Conservation (phyloP, 805 yeast species). For the Wickerhamomyces ciferrii region DNA sequence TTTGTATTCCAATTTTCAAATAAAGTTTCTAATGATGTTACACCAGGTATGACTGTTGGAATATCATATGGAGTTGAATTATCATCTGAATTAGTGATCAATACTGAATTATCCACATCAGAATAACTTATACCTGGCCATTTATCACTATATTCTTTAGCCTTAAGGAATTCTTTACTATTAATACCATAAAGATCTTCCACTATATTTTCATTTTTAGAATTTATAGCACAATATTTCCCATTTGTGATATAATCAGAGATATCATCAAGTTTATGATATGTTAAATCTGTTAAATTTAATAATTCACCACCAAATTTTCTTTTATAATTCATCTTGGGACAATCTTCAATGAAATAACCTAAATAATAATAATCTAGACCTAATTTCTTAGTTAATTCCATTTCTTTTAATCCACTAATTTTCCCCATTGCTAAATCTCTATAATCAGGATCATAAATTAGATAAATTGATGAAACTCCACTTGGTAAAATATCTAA, state of each 20-base stretch:
- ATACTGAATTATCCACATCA: slow-evolving; percentile 6
- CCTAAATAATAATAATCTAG: slow-evolving; percentile 67
- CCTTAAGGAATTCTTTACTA: slow-evolving; percentile 14
- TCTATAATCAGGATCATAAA: slow-evolving; percentile 81
- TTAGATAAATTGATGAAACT: slow-evolving; percentile 79
- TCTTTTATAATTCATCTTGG: slow-evolving; percentile 77
- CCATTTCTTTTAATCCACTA: slow-evolving; percentile 67
- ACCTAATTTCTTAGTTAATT: slow-evolving; percentile 41
- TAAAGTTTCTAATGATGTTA: slow-evolving; percentile 31
- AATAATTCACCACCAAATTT: slow-evolving; percentile 73
- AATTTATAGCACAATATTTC: slow-evolving; percentile 17
- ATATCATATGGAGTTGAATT: slow-evolving; percentile 11
- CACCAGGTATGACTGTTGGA: slow-evolving; percentile 46
- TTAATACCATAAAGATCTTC: slow-evolving; percentile 33
- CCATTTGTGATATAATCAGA: slow-evolving; percentile 19
- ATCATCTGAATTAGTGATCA: slow-evolving; percentile 6
- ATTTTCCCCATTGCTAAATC: slow-evolving; percentile 70
- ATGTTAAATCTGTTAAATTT: slow-evolving; percentile 46
- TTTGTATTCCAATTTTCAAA: neutral
- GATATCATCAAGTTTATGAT: slow-evolving; percentile 23
- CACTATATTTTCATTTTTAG: slow-evolving; percentile 21
- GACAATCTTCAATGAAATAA: slow-evolving; percentile 72
- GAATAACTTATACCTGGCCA: neutral
- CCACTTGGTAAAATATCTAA: slow-evolving; percentile 73
- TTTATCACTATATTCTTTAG: slow-evolving; percentile 1